phyloP scores from a whole-genome alignment of 805 yeast genomes.

The Starmerella floricola region DNA sequence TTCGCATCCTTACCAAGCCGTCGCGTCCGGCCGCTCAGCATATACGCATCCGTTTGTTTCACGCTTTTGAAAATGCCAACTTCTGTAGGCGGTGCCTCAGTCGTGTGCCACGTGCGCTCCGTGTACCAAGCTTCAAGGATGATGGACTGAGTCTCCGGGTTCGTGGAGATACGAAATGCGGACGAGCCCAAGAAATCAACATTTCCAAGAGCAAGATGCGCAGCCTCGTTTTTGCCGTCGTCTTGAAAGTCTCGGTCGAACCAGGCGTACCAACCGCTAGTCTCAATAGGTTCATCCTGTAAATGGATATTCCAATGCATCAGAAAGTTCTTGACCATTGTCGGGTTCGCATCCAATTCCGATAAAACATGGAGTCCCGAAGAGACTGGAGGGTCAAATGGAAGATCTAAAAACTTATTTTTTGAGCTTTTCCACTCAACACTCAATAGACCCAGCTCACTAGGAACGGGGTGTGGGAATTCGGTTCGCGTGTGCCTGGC shows the following conservation, averaged over 20 bases:
- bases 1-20: slow-evolving; percentile 7
- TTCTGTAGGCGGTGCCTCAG: slow-evolving; percentile 9
- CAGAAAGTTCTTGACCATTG: not conserved
- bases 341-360: not conserved
- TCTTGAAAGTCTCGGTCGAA: not conserved
- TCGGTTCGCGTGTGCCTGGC: slow-evolving; percentile 1
- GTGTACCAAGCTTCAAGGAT: slow-evolving; percentile 23
- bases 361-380: not conserved
- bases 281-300: not conserved
- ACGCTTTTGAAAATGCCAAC: slow-evolving; percentile 18
- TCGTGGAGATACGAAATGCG: slow-evolving; percentile 6
- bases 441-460: not conserved
- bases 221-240: too few species aligned
- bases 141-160: slow-evolving; percentile 14
- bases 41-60: slow-evolving; percentile 2
- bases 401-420: not conserved
- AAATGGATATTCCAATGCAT: not conserved
- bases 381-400: slow-evolving; percentile 9
- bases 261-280: not conserved
- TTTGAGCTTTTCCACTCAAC: not conserved
- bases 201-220: too few species aligned
- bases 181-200: too few species aligned
- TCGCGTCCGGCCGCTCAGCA: slow-evolving; percentile 15
- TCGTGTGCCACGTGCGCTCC: slow-evolving; percentile 9
- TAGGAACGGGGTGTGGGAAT: too few species aligned